Conservation (phyloP, 331 rosid species). For the Quercus tomentella region DNA sequence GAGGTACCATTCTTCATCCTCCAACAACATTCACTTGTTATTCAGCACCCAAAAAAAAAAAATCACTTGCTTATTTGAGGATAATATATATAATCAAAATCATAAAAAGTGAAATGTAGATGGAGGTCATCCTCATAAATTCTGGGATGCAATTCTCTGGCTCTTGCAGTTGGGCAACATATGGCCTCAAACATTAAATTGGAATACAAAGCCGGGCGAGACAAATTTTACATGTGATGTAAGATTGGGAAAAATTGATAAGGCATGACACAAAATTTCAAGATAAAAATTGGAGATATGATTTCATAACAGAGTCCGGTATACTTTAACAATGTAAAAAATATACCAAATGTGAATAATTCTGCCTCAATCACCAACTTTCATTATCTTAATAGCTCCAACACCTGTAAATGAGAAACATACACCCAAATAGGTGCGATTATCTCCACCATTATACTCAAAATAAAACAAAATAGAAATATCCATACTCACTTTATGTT, state of each 20-base stretch:
- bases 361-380: conserved; percentile 22
- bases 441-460: not conserved
- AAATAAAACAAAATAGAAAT: not conserved
- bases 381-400: conserved; percentile 29
- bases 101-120: too few relatives aligned
- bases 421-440: conserved; percentile 5
- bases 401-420: conserved; percentile 24
- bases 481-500: conserved; percentile 44
- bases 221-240: not conserved
- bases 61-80: not conserved
- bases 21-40: not conserved
- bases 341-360: conserved; percentile 17
- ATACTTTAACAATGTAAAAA: conserved; percentile 8
- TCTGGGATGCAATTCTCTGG: too few relatives aligned
- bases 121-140: too few relatives aligned
- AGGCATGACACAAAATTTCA: not conserved
- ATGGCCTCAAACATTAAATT: not conserved
- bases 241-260: not conserved
- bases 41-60: too few relatives aligned
- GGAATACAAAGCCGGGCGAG: too few relatives aligned
- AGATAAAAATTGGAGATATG: not conserved
- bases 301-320: conserved; percentile 1
- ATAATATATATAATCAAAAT: not conserved
- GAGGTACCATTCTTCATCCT: not conserved
- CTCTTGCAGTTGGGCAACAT: not conserved